Base-by-base conservation (phyloP, 2,329 filamentous ascomycete genomes). In the Ophiostoma quercus region DNA sequence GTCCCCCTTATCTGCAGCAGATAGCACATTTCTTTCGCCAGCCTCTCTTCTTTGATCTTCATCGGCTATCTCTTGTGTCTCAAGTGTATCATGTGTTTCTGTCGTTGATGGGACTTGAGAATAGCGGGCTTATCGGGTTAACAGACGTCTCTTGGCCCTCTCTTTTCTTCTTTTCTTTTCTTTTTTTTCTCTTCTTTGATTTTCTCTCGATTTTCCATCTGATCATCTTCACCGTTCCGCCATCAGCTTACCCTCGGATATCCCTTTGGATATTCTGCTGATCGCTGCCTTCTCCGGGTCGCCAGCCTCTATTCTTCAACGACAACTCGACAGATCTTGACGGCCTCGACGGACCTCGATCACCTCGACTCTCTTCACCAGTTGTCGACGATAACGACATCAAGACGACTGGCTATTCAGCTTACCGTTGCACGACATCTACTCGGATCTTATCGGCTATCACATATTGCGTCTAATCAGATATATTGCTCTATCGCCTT, bases 1-100 rank as follows among this genome's bases (percentile, higher is more conserved):
- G 2, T 22, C 6, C 29, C 60, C 29, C 16, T 63, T 63, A 63
- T 65, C 62, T 12, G 7, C 22, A 34, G 22, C 32, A 65, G 16
- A 63, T 32, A 63, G 25, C 57, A 32, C 14, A 34, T 39, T 63
- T 63, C 60, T 57, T 25, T 22, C 60, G 60, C 11, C 60, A 63
- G 60, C 60, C 29, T 63, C 60, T 19, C 37, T 11, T 41, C 34
- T 39, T 22, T 39, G 32, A 3, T 65, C 34, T 65, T 39, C 60
- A 22, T 65, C 32, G 32, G 34, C 32, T 16, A 16, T 37, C 29
- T 3, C 6, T 37, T 32, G 60, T 41, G 32, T 65, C 32, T 22
- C 32, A 11, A 6, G 5, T 34, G 34, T 32, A 19, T 62, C 32
- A 12, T 62, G 11, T 62, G 3, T 19, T 14, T 62, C 5, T 54